Evolutionary conservation across 371 early-diverging fungal species (phyloP).

Genomic region (Mortierella sp.): DNA sequence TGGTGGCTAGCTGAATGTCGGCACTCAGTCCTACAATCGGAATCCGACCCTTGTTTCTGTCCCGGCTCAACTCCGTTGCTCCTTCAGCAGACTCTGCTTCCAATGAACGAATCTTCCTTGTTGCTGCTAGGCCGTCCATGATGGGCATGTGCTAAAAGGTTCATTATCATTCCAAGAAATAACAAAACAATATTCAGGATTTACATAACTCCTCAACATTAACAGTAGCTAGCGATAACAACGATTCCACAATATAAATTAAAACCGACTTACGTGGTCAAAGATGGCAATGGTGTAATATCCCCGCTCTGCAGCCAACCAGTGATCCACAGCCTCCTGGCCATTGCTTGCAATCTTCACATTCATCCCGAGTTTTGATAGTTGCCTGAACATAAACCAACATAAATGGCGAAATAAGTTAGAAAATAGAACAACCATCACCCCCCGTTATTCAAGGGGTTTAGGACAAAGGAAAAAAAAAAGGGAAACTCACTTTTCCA

Average conservation of each 20-base stretch:
- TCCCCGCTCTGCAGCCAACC: slow-evolving; percentile 37
- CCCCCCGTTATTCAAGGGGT: too few species aligned
- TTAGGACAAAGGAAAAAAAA: too few species aligned
- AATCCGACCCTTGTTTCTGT: slow-evolving; percentile 24
- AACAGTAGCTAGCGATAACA: too few species aligned
- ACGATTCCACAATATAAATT: too few species aligned
- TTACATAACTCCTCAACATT: too few species aligned
- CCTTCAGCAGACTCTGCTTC: slow-evolving; percentile 33
- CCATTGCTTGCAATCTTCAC: slow-evolving; percentile 51
- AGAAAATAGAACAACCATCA: too few species aligned
- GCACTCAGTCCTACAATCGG: slow-evolving; percentile 71
- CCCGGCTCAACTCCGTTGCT: slow-evolving; percentile 10
- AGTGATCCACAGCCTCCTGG: slow-evolving; percentile 42
- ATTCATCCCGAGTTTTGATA: slow-evolving; percentile 51
- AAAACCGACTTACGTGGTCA: slow-evolving; percentile 35
- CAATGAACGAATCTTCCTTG: slow-evolving; percentile 59
- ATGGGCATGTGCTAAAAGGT: slow-evolving; percentile 57
- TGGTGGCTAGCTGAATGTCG: slow-evolving; percentile 65
- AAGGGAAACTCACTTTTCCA: slow-evolving; percentile 40
- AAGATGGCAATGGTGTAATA: slow-evolving; percentile 51
- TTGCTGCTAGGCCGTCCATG: slow-evolving; percentile 69
- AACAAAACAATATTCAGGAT: not conserved
- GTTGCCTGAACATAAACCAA: slow-evolving; percentile 18
- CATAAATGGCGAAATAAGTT: not conserved
- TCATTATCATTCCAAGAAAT: too few species aligned